Evolutionary conservation across 768 basidiomycete species (phyloP).

Genomic region (Pseudohyphozyma bogoriensis): DNA sequence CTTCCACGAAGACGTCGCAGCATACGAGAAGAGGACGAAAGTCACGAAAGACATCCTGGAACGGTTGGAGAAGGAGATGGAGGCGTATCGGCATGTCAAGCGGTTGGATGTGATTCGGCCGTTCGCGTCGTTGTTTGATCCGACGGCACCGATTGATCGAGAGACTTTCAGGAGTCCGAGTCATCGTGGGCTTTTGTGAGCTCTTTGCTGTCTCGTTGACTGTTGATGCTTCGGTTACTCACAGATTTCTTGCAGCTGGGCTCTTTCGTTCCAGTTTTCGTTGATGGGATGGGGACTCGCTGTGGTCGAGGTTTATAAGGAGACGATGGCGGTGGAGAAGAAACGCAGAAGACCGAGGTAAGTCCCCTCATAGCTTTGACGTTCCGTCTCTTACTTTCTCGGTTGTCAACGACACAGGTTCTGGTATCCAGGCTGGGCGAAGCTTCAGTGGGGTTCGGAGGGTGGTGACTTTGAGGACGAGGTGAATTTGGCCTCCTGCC

Average conservation of each 20-base stretch:
- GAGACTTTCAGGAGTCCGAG: conserved; percentile 3
- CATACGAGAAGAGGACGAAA: neutral
- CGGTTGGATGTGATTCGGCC: conserved; percentile 22
- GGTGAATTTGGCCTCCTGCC: neutral
- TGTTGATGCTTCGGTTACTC: neutral
- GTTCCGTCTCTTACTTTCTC: too few species aligned
- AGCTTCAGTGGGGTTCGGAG: neutral
- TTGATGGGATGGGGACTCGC: conserved; percentile 18
- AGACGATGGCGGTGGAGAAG: conserved; percentile 10
- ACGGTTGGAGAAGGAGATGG: conserved; percentile 1
- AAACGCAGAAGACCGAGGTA: conserved; percentile 9
- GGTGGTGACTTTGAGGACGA: conserved; percentile 15
- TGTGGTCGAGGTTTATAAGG: conserved; percentile 17
- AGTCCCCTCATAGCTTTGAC: neutral
- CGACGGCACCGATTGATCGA: neutral
- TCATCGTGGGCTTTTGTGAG: conserved; percentile 26
- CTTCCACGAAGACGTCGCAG: neutral
- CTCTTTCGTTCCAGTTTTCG: neutral
- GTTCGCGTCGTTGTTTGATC: conserved; percentile 23
- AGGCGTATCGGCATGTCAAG: conserved; percentile 5
- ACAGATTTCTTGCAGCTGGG: too few species aligned
- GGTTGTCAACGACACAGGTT: neutral
- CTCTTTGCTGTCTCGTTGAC: too few species aligned
- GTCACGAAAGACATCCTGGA: neutral
- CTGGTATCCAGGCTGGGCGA: conserved; percentile 20